phyloP scores from a whole-genome alignment of 495 filamentous ascomycete species.

The Clohesyomyces aquaticus region DNA sequence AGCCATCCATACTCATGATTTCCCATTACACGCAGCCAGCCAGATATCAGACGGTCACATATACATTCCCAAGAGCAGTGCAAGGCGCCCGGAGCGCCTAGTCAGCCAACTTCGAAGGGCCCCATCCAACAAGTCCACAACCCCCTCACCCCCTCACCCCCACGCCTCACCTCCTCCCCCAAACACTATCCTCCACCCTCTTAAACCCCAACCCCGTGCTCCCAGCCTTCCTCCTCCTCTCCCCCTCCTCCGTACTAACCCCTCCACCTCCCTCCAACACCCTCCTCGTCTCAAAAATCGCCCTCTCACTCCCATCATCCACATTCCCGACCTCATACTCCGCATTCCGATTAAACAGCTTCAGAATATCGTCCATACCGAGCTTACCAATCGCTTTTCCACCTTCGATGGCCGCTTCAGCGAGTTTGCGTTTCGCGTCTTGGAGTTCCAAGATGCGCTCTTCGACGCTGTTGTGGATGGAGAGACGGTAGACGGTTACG shows the following conservation, averaged over 20 bases:
- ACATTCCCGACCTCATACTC: constrained; percentile 47
- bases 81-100: too few species aligned
- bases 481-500: constrained; percentile 92
- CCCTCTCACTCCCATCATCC: constrained; percentile 22
- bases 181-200: constrained; percentile 34
- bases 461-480: constrained; percentile 82
- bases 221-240: constrained; percentile 29
- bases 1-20: too few species aligned
- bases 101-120: neutral
- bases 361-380: constrained; percentile 90
- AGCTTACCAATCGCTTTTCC: constrained; percentile 76
- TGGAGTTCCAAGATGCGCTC: constrained; percentile 90
- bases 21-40: too few species aligned
- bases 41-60: too few species aligned
- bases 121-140: neutral
- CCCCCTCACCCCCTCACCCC: neutral
- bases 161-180: constrained; percentile 27
- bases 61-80: too few species aligned
- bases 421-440: constrained; percentile 86
- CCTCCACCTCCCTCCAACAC: constrained; percentile 29
- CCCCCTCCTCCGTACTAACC: neutral
- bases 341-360: constrained; percentile 80
- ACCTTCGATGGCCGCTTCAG: constrained; percentile 81
- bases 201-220: constrained; percentile 28
- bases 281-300: constrained; percentile 19